These are phyloP conservation scores for Xylaria sp. DNA, from an alignment of 2,329 filamentous ascomycete species.

Conservation along the genomic window DNA sequence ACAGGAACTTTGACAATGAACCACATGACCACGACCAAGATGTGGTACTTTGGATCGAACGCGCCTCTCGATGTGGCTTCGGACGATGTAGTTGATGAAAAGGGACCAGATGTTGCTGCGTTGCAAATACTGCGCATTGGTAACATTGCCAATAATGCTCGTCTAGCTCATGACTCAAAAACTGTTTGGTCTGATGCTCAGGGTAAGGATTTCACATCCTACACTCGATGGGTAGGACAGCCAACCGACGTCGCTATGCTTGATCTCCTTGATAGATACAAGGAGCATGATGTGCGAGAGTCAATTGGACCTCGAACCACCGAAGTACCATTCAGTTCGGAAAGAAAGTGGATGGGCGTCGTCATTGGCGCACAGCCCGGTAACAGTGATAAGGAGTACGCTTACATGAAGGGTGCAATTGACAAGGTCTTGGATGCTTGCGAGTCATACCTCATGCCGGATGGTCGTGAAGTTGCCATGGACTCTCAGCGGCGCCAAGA, in stretches of 20 bases:
- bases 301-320: constrained; percentile 74
- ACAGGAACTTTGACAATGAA: constrained; percentile 94
- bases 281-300: constrained; percentile 85
- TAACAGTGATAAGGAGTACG: constrained; percentile 65
- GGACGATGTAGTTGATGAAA: constrained; percentile 49
- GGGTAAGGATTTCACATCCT: constrained; percentile 55
- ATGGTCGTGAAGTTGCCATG: constrained; percentile 79
- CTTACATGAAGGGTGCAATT: constrained; percentile 92
- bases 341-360: constrained; percentile 99
- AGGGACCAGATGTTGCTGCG: constrained; percentile 65
- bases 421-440: constrained; percentile 82
- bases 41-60: constrained; percentile 83
- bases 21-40: constrained; percentile 94
- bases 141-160: constrained; percentile 93
- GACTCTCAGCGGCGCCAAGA: constrained; percentile 70
- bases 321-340: constrained; percentile 93
- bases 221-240: constrained; percentile 92
- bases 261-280: constrained; percentile 84
- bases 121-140: constrained; percentile 81
- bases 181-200: constrained; percentile 83
- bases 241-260: constrained; percentile 97
- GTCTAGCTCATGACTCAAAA: constrained; percentile 69
- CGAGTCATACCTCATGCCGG: constrained; percentile 81
- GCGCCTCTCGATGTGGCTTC: constrained; percentile 48
- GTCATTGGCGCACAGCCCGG: constrained; percentile 62